These are phyloP conservation scores for Podospora comata DNA, from an alignment of 495 filamentous ascomycete species.

Conservation along the genomic window DNA sequence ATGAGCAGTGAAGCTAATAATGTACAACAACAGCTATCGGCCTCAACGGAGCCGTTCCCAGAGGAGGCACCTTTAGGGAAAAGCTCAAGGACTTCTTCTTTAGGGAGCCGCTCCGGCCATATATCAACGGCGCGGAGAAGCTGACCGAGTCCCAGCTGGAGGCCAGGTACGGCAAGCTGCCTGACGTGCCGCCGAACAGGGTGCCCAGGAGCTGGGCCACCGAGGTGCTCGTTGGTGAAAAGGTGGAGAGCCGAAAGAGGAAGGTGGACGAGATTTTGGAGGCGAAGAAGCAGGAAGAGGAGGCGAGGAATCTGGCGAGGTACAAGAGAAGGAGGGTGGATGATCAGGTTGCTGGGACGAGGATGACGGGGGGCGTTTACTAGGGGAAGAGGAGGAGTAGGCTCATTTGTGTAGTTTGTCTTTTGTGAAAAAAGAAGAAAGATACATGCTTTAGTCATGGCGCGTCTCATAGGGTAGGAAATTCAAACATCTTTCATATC, in stretches of 20 bases:
- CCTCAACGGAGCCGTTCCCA: background rate
- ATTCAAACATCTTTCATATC: too few species aligned
- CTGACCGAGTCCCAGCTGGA: background rate
- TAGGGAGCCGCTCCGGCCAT: background rate
- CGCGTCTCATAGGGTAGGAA: too few species aligned
- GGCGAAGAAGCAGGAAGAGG: background rate
- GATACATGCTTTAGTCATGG: too few species aligned
- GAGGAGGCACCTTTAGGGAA: background rate
- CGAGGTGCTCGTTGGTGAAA: background rate
- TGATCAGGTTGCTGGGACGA: background rate
- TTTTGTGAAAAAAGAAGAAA: too few species aligned
- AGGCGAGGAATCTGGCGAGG: background rate
- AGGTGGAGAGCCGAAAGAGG: background rate
- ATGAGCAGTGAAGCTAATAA: background rate
- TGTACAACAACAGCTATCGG: background rate
- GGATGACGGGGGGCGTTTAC: too few species aligned
- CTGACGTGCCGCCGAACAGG: background rate
- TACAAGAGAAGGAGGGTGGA: background rate
- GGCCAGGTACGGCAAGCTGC: background rate
- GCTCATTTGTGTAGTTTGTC: too few species aligned
- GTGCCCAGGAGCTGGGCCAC: background rate
- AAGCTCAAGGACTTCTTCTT: background rate
- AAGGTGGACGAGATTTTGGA: background rate
- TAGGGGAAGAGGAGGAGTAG: too few species aligned
- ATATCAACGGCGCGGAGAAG: too few species aligned